Evolutionary conservation across 768 basidiomycete species (phyloP).

Genomic region (Hypholoma fasciculare): DNA sequence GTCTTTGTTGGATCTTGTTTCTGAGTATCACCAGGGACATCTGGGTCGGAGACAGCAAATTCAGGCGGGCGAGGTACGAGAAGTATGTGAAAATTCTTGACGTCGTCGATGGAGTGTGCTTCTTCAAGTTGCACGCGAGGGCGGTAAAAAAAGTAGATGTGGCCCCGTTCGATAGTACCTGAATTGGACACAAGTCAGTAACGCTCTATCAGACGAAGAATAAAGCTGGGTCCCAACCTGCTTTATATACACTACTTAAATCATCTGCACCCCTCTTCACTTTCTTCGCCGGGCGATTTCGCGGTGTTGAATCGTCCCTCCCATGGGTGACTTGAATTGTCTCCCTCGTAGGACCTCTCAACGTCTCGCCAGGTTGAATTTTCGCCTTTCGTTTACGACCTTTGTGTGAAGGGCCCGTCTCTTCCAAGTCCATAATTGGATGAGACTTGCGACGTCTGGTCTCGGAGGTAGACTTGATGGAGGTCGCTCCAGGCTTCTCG

Average conservation of each 20-base stretch:
- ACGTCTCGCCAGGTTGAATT: too few relatives aligned
- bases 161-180: conserved; percentile 60
- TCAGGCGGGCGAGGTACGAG: conserved; percentile 56
- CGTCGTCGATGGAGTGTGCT: conserved; percentile 55
- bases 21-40: conserved; percentile 10
- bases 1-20: conserved; percentile 20
- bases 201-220: not conserved
- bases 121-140: conserved; percentile 56
- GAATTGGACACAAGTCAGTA: not conserved
- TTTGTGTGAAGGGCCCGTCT: not conserved
- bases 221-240: conserved; percentile 10
- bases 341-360: too few relatives aligned
- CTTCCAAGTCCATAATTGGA: too few relatives aligned
- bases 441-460: not conserved
- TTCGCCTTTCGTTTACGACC: conserved; percentile 17
- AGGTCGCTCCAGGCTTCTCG: too few relatives aligned
- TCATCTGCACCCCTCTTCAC: conserved; percentile 20
- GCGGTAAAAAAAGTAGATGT: conserved; percentile 67
- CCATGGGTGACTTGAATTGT: too few relatives aligned
- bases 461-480: too few relatives aligned
- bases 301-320: too few relatives aligned
- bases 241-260: conserved; percentile 17
- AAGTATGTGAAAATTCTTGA: conserved; percentile 59
- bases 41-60: conserved; percentile 25
- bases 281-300: conserved; percentile 20